Evolutionary conservation across 495 filamentous ascomycete species (phyloP).

Genomic region (Lophiotrema nucula): DNA sequence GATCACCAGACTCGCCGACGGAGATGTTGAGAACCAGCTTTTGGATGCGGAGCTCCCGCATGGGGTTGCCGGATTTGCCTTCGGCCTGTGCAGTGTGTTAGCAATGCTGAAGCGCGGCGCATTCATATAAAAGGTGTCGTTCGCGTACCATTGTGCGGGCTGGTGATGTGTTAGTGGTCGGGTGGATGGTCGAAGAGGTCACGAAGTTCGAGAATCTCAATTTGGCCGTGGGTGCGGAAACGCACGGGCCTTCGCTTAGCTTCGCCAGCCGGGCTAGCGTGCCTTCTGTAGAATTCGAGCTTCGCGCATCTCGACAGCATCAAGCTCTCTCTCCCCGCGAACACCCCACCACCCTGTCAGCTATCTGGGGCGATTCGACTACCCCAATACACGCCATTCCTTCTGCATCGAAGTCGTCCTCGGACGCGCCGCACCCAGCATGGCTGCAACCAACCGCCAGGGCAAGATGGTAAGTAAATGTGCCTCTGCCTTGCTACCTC

Average conservation of each 20-base stretch:
- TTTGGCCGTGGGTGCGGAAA: too few species aligned
- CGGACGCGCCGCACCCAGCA: slow-evolving; percentile 62
- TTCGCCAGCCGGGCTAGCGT: too few species aligned
- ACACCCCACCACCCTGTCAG: slow-evolving; percentile 12
- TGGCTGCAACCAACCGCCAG: slow-evolving; percentile 87
- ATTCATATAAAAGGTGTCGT: neutral
- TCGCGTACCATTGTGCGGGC: slow-evolving; percentile 30
- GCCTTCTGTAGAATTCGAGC: too few species aligned
- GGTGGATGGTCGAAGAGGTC: slow-evolving; percentile 22
- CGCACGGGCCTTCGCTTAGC: too few species aligned
- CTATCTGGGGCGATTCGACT: neutral
- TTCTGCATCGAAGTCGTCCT: slow-evolving; percentile 57
- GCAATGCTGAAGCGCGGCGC: slow-evolving; percentile 36
- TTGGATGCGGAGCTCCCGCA: slow-evolving; percentile 99
- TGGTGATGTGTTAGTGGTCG: slow-evolving; percentile 21
- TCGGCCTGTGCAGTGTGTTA: slow-evolving; percentile 50
- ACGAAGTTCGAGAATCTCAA: slow-evolving; percentile 2
- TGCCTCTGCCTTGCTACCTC: slow-evolving; percentile 37
- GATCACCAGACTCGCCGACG: slow-evolving; percentile 99
- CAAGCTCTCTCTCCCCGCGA: neutral
- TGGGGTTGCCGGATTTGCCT: slow-evolving; percentile 68
- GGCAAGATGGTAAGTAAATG: slow-evolving; percentile 99
- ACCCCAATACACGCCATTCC: neutral
- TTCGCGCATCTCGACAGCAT: neutral
- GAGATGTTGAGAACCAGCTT: slow-evolving; percentile 99